Base-by-base conservation (phyloP, 495 filamentous ascomycete genomes). In the Penicillium angulare region DNA sequence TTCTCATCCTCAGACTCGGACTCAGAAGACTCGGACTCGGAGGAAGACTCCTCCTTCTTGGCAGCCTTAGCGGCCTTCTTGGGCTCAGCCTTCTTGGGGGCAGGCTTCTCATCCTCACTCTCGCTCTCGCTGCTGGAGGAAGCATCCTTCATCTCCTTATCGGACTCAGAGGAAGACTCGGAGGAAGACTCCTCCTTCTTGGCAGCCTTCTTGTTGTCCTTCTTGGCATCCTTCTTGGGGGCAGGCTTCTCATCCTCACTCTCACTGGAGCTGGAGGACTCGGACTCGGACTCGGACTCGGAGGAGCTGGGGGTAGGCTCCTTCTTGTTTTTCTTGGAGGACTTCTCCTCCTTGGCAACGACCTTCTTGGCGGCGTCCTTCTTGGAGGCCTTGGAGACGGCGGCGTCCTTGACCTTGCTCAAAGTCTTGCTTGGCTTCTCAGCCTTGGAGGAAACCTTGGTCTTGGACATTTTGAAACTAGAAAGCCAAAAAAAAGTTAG, bases 361-460 rank as follows among this genome's bases (percentile, higher is more conserved):
- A 32, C 56, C 56, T 65, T 60, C 68, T 71, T 69, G 24, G 49
- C 54, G 24, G 50, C 51, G 62, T 67, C 63, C 66, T 69, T 71
- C 45, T 57, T 34, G 16, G 36, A 53, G 49, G 77, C 74, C 70
- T 80, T 80, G 67, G 67, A 68, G 49, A 80, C 69, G 44, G 69
- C 76, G 55, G 72, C 65, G 59, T 74, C 67, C 70, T 79, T 79
- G 72, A 77, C 77, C 67, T 78, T 78, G 66, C 60, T 69, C 57
- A 79, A 43, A 56, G 65, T 47, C 70, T 79, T 79, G 69, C 66
- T 65, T 64, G 64, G 62, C 65, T 77, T 76, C 47, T 77, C 69
- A 50, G 56, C 65, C 62, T 71, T 72, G 59, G 55, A 61, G 57
- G 67, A 31, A 67, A 69, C 64, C 67, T 80, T 80, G 44, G 76